These are phyloP conservation scores for Hymenoscyphus albidus DNA, from an alignment of 2,329 filamentous ascomycete species.

Conservation along the genomic window DNA sequence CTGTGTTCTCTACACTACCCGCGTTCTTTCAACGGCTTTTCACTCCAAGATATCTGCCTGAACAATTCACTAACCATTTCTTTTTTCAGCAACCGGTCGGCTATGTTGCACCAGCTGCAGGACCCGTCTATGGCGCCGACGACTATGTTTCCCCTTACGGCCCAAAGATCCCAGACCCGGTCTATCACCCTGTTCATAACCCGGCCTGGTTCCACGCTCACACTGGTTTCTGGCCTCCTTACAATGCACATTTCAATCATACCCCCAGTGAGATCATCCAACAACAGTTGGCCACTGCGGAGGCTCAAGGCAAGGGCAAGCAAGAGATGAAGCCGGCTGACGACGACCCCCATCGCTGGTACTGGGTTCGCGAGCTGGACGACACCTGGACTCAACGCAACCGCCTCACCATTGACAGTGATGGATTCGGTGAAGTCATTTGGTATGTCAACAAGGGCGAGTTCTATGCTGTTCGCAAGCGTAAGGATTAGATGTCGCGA, in stretches of 20 bases:
- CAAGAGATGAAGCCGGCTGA: constrained; percentile 63
- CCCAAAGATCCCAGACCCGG: background rate
- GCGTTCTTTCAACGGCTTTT: too few species aligned
- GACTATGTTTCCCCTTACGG: too few species aligned
- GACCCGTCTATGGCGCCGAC: too few species aligned
- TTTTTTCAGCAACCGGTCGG: background rate
- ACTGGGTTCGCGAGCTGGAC: constrained; percentile 59
- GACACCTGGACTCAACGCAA: constrained; percentile 57
- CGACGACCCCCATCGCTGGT: constrained; percentile 56
- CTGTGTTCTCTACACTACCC: background rate
- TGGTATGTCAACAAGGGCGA: constrained; percentile 58
- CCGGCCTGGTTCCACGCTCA: background rate
- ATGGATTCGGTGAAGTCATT: constrained; percentile 47
- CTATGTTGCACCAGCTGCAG: constrained; percentile 7
- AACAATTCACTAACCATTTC: background rate
- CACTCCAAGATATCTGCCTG: too few species aligned
- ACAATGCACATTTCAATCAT: constrained; percentile 18
- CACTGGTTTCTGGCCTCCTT: background rate
- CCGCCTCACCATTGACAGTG: constrained; percentile 56
- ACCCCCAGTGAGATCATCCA: constrained; percentile 26
- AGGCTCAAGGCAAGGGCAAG: constrained; percentile 23
- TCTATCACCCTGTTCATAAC: background rate
- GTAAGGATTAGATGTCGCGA: constrained; percentile 27
- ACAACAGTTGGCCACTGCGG: constrained; percentile 25
- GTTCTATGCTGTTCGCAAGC: constrained; percentile 57